phyloP scores from a whole-genome alignment of 2,329 filamentous ascomycete genomes.

The Teratosphaeria pseudoeucalypti region DNA sequence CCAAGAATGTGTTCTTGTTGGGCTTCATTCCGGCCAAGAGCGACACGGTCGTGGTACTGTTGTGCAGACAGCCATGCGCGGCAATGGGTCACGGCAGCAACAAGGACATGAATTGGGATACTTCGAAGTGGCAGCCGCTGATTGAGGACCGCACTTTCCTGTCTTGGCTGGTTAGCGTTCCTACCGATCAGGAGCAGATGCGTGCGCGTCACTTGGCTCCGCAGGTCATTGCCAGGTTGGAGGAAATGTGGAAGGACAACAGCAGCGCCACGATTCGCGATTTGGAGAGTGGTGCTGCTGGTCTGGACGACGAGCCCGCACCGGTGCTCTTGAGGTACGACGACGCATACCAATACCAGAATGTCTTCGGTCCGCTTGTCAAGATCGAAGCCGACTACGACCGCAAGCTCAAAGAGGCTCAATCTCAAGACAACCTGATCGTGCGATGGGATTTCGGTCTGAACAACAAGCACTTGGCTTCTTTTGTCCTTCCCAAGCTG shows the following conservation, averaged over 20 bases:
- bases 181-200: conserved; percentile 89
- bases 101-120: conserved; percentile 99
- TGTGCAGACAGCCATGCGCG: conserved; percentile 93
- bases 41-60: conserved; percentile 90
- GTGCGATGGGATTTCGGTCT: conserved; percentile 92
- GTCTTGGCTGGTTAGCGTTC: conserved; percentile 80
- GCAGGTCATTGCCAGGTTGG: conserved; percentile 88
- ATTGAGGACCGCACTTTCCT: conserved; percentile 96
- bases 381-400: conserved; percentile 99
- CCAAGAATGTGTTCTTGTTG: conserved; percentile 96
- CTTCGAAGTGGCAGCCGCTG: conserved; percentile 90
- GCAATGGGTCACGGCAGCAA: conserved; percentile 75
- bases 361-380: conserved; percentile 92
- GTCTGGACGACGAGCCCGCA: conserved; percentile 88
- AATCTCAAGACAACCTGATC: conserved; percentile 89
- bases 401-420: conserved; percentile 95
- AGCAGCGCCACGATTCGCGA: conserved; percentile 78
- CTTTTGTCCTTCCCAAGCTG: conserved; percentile 91
- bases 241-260: conserved; percentile 98
- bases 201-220: conserved; percentile 86
- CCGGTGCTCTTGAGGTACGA: conserved; percentile 90
- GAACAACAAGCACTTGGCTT: conserved; percentile 95
- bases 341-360: conserved; percentile 96
- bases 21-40: conserved; percentile 98
- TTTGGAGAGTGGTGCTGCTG: conserved; percentile 71